phyloP scores from a whole-genome alignment of 768 basidiomycete genomes.

The Lactarius sanguifluus region DNA sequence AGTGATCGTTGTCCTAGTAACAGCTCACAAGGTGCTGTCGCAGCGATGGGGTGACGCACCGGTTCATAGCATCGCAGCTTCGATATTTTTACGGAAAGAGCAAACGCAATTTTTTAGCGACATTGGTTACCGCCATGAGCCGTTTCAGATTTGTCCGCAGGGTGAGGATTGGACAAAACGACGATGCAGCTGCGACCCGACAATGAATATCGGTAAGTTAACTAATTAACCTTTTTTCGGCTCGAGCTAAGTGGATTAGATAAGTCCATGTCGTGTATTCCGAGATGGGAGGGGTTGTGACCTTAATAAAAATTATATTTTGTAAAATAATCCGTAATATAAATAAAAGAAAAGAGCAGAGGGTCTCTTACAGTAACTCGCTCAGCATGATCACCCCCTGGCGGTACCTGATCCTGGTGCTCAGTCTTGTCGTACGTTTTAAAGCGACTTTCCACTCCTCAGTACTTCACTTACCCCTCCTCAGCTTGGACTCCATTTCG shows the following conservation, averaged over 20 bases:
- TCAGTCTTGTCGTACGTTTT: constrained; percentile 37
- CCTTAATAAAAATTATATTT: background rate
- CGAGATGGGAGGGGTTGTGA: constrained; percentile 4
- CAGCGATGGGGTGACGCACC: constrained; percentile 86
- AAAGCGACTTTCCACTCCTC: background rate
- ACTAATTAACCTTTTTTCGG: background rate
- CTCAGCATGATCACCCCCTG: constrained; percentile 57
- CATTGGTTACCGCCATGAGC: constrained; percentile 81
- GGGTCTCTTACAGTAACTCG: background rate
- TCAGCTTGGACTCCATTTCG: constrained; percentile 57
- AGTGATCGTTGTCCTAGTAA: background rate
- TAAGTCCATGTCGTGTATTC: constrained; percentile 9
- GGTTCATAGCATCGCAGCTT: constrained; percentile 80
- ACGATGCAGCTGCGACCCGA: constrained; percentile 71
- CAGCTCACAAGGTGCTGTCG: background rate
- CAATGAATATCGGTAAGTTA: constrained; percentile 63
- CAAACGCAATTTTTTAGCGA: constrained; percentile 82
- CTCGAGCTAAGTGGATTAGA: background rate
- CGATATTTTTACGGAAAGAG: constrained; percentile 71
- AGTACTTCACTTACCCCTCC: background rate
- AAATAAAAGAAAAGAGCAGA: background rate
- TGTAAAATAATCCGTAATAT: background rate
- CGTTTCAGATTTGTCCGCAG: constrained; percentile 73
- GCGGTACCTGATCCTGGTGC: constrained; percentile 53
- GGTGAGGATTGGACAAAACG: constrained; percentile 56